Base-by-base conservation (phyloP, 495 filamentous ascomycete species). In the Penicillium taxi region DNA sequence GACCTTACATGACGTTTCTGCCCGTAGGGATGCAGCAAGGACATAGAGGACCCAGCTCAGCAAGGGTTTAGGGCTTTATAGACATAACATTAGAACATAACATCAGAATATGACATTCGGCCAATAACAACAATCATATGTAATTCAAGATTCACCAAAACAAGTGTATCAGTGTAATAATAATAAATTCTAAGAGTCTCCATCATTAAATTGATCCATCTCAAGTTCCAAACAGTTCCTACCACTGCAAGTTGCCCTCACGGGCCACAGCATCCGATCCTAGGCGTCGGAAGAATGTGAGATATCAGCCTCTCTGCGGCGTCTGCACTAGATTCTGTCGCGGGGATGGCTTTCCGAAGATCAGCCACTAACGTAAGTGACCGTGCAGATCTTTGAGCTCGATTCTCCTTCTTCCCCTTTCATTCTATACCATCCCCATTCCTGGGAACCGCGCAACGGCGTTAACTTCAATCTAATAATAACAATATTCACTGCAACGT, bases 1-100 rank as follows among this genome's bases (percentile, higher is more conserved):
- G 47, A 59, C 61, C 65, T 69, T 69, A 58, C 65, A 69, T 66
- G 50, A 42, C 47, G 45, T 56, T 52, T 50, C 53, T 53, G 58
- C 63, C 47, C 53, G 41, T 33, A 32, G 35, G 52, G 46, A 38
- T 52, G 52, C 58, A 56, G 65, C 55, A 69, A 69, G 65, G 65
- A 56, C n/a, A n/a, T n/a, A n/a, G n/a, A n/a, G n/a, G n/a, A n/a
- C n/a, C 60, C 48, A 37, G n/a, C 48, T 21, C 52, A 61, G 64
- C 61, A 66, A 66, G 63, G 63, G 53, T n/a, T n/a, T n/a, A n/a
- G n/a, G n/a, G n/a, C n/a, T n/a, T n/a, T n/a, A n/a, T n/a, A n/a
- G n/a, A n/a, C n/a, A n/a, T n/a, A n/a, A n/a, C n/a, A n/a, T n/a
- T n/a, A n/a, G n/a, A n/a, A n/a, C n/a, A n/a, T n/a, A n/a, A n/a